Conservation (phyloP, 2,329 filamentous ascomycete species). For the Dryadomyces quercus-mongolicae region DNA sequence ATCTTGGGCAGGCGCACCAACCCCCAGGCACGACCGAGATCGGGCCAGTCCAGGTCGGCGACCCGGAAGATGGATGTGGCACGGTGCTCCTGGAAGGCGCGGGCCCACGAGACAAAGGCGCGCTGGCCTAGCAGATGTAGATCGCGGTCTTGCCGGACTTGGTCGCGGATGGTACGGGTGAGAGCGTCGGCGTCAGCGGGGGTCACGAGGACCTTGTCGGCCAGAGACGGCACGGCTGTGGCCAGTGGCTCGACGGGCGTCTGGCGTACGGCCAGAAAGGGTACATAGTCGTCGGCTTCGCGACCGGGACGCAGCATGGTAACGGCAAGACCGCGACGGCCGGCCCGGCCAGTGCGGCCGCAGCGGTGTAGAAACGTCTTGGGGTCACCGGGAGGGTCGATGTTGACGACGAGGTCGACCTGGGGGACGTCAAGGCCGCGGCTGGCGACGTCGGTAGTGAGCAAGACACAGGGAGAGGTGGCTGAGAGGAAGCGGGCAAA, state of each 20-base stretch:
- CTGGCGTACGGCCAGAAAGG: slow-evolving; percentile 76
- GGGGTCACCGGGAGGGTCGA: slow-evolving; percentile 73
- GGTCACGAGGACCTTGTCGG: slow-evolving; percentile 21
- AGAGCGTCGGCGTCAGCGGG: slow-evolving; percentile 36
- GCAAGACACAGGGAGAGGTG: slow-evolving; percentile 62
- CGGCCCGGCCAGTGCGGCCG: slow-evolving; percentile 80
- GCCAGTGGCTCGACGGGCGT: slow-evolving; percentile 62
- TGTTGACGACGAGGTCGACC: slow-evolving; percentile 81
- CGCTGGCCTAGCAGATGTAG: slow-evolving; percentile 80
- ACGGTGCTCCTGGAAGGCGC: slow-evolving; percentile 83
- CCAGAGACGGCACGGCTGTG: slow-evolving; percentile 40
- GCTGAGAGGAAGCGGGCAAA: slow-evolving; percentile 69
- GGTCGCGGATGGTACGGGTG: slow-evolving; percentile 16
- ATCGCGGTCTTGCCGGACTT: slow-evolving; percentile 44
- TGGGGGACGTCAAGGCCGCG: slow-evolving; percentile 84
- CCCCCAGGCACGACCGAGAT: slow-evolving; percentile 73
- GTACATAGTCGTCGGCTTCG: slow-evolving; percentile 74
- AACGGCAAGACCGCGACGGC: slow-evolving; percentile 71
- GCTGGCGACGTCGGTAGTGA: slow-evolving; percentile 85
- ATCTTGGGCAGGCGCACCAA: slow-evolving; percentile 81
- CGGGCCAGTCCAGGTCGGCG: slow-evolving; percentile 71
- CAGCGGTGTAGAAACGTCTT: slow-evolving; percentile 94
- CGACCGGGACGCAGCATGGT: slow-evolving; percentile 74
- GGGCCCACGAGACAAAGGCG: slow-evolving; percentile 87
- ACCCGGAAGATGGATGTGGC: slow-evolving; percentile 84